These are phyloP conservation scores for Leishmania tropica DNA, from an alignment of 208 protist genomes.

Conservation along the genomic window DNA sequence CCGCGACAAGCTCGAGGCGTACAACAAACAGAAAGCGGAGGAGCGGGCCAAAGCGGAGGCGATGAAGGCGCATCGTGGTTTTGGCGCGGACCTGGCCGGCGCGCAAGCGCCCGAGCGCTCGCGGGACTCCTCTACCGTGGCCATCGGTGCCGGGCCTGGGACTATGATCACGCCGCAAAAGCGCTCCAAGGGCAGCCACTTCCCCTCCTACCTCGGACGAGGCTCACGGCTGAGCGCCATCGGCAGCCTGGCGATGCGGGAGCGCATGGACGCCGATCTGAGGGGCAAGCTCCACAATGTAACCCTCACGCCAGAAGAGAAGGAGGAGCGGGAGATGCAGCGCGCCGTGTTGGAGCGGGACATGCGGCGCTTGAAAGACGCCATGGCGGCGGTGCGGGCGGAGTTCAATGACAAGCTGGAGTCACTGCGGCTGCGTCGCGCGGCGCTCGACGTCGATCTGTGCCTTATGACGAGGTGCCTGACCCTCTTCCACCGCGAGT, in stretches of 20 bases:
- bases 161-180: background rate
- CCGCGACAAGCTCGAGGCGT: constrained; percentile 69
- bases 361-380: constrained; percentile 51
- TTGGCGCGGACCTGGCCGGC: constrained; percentile 84
- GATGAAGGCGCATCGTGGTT: constrained; percentile 86
- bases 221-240: constrained; percentile 49
- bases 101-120: constrained; percentile 31
- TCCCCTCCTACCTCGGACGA: constrained; percentile 29
- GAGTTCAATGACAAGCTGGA: constrained; percentile 85
- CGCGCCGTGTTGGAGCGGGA: constrained; percentile 67
- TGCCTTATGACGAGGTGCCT: constrained; percentile 93
- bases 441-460: constrained; percentile 92
- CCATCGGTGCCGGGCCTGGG: background rate
- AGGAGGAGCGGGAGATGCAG: constrained; percentile 81
- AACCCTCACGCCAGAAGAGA: constrained; percentile 74
- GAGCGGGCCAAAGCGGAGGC: constrained; percentile 60
- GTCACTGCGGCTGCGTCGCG: constrained; percentile 80
- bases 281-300: constrained; percentile 84
- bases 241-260: constrained; percentile 59
- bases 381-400: constrained; percentile 46
- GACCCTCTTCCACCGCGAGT: constrained; percentile 95
- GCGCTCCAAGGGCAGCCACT: constrained; percentile 27
- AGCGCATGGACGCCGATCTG: constrained; percentile 84
- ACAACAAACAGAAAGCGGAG: constrained; percentile 46
- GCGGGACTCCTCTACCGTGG: constrained; percentile 6